Conservation (phyloP, 2,329 filamentous ascomycete genomes). For the Penicillium sp. region DNA sequence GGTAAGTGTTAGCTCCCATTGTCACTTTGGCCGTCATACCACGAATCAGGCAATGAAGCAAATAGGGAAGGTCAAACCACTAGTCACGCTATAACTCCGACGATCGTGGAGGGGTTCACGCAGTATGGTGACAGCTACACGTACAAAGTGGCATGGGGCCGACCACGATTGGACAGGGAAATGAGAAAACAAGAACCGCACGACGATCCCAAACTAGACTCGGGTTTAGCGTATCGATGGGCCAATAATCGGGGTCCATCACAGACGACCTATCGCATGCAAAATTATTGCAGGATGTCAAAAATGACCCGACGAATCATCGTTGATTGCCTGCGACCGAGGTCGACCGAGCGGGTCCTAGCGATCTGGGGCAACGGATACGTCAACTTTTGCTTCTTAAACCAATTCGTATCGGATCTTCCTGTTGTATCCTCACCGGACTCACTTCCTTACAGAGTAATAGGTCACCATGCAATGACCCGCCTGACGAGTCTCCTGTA, state of each 20-base stretch:
- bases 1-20: too few species aligned
- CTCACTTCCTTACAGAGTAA: neutral
- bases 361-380: conserved; percentile 18
- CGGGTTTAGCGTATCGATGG: neutral
- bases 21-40: neutral
- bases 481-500: neutral
- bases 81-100: neutral
- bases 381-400: conserved; percentile 18
- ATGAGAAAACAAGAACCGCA: neutral
- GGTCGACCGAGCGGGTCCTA: conserved; percentile 9
- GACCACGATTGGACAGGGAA: conserved; percentile 3
- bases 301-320: neutral
- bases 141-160: conserved; percentile 12
- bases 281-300: neutral
- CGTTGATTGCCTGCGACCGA: neutral
- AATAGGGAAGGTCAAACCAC: neutral
- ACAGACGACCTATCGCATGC: neutral
- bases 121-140: conserved; percentile 7
- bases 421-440: neutral
- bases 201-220: neutral
- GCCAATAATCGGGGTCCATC: conserved; percentile 20
- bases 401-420: neutral
- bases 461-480: neutral
- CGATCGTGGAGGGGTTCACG: neutral
- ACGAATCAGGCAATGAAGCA: neutral